Percentiles rank a stretch among this genome's conserved stretches.
phyloP scores from a whole-genome alignment of 495 filamentous ascomycete species.

The Opeltia flavorubescens region DNA sequence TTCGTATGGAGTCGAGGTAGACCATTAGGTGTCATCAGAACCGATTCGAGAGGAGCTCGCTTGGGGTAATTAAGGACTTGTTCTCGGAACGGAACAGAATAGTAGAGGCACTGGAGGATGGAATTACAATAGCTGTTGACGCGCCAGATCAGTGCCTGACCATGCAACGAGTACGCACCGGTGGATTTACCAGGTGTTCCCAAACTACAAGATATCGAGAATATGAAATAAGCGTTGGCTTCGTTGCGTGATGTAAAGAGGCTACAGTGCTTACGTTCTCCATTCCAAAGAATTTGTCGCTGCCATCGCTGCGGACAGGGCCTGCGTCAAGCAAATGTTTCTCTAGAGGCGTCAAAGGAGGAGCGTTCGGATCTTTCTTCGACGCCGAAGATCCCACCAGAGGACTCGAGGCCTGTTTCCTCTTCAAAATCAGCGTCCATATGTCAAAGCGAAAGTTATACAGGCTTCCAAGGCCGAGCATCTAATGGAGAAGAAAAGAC shows the following conservation, averaged over 20 bases:
- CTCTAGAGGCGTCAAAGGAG: slow-evolving; percentile 64
- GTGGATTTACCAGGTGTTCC: slow-evolving; percentile 80
- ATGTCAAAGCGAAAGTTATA: background rate
- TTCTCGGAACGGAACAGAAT: slow-evolving; percentile 88
- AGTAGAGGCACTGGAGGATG: slow-evolving; percentile 92
- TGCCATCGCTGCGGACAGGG: slow-evolving; percentile 69
- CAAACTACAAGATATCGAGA: slow-evolving; percentile 48
- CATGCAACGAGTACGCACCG: background rate
- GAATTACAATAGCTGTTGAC: slow-evolving; percentile 81
- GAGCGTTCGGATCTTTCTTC: slow-evolving; percentile 60
- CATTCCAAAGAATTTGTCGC: slow-evolving; percentile 96
- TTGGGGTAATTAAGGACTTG: slow-evolving; percentile 84
- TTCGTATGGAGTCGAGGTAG: slow-evolving; percentile 34
- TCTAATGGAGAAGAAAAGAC: background rate
- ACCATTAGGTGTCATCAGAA: slow-evolving; percentile 30
- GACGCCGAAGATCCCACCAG: slow-evolving; percentile 27
- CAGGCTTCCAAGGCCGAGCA: slow-evolving; percentile 6
- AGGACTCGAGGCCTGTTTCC: slow-evolving; percentile 28
- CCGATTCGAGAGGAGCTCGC: slow-evolving; percentile 40
- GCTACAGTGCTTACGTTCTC: slow-evolving; percentile 63
- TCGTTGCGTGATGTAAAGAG: slow-evolving; percentile 13
- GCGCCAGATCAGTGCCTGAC: background rate
- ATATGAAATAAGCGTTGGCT: slow-evolving; percentile 9
- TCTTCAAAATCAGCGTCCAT: slow-evolving; percentile 1
- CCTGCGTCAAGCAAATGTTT: slow-evolving; percentile 71